phyloP scores from a whole-genome alignment of 2,329 filamentous ascomycete genomes.

The Pezicula carpinea region DNA sequence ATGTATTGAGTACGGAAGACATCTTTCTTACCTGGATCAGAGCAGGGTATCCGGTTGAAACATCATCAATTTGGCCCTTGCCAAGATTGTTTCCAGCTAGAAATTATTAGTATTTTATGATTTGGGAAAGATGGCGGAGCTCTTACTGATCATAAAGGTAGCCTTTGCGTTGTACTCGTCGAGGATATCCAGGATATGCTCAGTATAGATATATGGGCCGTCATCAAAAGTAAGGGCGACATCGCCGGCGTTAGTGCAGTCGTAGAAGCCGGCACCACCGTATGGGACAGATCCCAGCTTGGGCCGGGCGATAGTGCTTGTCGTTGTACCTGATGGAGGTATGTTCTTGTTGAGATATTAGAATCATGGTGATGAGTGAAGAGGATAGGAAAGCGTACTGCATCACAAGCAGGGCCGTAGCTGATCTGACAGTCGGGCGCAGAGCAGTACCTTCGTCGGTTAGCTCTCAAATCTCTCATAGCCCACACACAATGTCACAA shows the following conservation, averaged over 20 bases:
- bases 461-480: too few species aligned
- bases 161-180: slow-evolving; percentile 55
- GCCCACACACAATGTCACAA: too few species aligned
- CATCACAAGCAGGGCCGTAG: background rate
- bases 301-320: slow-evolving; percentile 41
- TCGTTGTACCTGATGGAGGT: slow-evolving; percentile 41
- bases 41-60: slow-evolving; percentile 37
- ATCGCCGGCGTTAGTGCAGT: slow-evolving; percentile 47
- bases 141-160: slow-evolving; percentile 42
- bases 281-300: slow-evolving; percentile 50
- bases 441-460: background rate
- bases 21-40: slow-evolving; percentile 33
- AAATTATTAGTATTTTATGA: slow-evolving; percentile 33
- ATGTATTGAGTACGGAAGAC: too few species aligned
- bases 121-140: too few species aligned
- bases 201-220: slow-evolving; percentile 56
- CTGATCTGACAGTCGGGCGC: background rate
- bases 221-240: slow-evolving; percentile 65
- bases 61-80: slow-evolving; percentile 25
- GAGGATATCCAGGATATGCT: slow-evolving; percentile 54
- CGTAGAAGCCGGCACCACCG: slow-evolving; percentile 50
- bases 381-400: too few species aligned
- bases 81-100: slow-evolving; percentile 53
- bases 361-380: too few species aligned
- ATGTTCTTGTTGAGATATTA: background rate